Base-by-base conservation (phyloP, 129 eudicot genomes). In the Sambucus nigra region DNA sequence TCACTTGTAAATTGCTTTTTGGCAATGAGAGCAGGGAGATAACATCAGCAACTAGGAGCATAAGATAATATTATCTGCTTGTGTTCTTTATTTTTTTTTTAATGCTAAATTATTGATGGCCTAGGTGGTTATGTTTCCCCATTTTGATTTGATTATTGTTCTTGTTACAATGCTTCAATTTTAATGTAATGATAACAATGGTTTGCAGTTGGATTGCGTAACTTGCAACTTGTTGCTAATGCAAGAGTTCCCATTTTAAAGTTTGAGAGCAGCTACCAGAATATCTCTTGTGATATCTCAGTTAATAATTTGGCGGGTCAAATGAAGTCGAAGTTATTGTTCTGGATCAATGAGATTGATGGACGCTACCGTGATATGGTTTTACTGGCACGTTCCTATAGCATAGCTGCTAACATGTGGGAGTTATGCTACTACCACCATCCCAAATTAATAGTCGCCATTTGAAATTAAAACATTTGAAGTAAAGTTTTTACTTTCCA, bases 191-290 rank as follows among this genome's bases (percentile, higher is more conserved):
- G 1, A 35, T 35, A 35, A 35, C 42, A 35, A 7, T 35, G 8
- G 9, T 35, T 35, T 35, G 42, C 42, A 35, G 42, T 2, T 35
- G 42, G 42, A 2, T 35, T 12, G 42, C 13, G 42, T 35, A 35
- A 35, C 3, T 35, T 35, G 13, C 78, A 62, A 53, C 73, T 69
- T 65, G 71, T 91, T 29, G 56, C 82, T 53, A 69, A 85, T 72
- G 98, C 98, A 16, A 79, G 88, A 66, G 79, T 89, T 1, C 98
- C 98, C 1, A 79, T 89, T 32, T 59, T 89, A 64, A 89, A 85
- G 76, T 74, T 88, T 46, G 79, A 81, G 64, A 71, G 76, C 58
- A 78, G 49, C 49, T 52, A 48, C 41, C 68, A 47, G 16, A 76
- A 79, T 60, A 81, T 89, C 60, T 89, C 95, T 10, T 84, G 95